Evolutionary conservation across 139 green algal species (phyloP).

Genomic region (Chlamydomonas sphaeroides): DNA sequence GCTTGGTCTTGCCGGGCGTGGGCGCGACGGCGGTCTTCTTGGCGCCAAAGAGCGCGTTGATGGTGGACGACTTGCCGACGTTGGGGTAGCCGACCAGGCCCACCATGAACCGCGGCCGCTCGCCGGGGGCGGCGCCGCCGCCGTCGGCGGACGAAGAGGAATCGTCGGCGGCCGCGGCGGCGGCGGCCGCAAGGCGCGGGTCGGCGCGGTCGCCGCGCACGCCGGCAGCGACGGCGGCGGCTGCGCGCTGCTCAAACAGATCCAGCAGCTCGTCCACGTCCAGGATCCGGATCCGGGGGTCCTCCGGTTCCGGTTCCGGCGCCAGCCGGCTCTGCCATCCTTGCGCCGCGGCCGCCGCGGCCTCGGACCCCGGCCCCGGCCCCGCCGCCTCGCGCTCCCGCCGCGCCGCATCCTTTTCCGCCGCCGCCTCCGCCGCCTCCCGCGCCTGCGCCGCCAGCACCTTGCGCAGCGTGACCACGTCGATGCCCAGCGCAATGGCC

Average conservation of each 20-base stretch:
- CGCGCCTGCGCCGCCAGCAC: not conserved
- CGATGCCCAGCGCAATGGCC: conserved; percentile 57
- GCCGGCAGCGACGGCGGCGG: conserved; percentile 6
- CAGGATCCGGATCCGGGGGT: conserved; percentile 50
- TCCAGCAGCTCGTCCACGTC: conserved; percentile 66
- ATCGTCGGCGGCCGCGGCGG: too few species aligned
- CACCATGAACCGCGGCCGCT: too few species aligned
- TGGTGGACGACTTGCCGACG: conserved; percentile 92
- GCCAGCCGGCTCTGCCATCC: conserved; percentile 4
- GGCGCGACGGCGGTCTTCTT: conserved; percentile 96
- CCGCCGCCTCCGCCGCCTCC: conserved; percentile 13
- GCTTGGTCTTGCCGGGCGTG: conserved; percentile 99
- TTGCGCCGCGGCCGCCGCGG: too few species aligned
- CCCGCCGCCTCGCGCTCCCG: not conserved
- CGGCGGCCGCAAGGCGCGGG: too few species aligned
- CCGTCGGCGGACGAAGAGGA: too few species aligned
- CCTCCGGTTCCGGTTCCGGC: not conserved
- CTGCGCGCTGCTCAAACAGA: conserved; percentile 45
- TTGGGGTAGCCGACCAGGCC: conserved; percentile 98
- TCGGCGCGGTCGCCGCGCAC: too few species aligned
- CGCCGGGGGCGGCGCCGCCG: too few species aligned
- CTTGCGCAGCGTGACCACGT: conserved; percentile 25
- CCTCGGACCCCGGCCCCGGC: not conserved
- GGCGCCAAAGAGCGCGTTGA: conserved; percentile 95
- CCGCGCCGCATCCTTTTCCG: conserved; percentile 4